Evolutionary conservation across 441 rosid genomes (phyloP).

Genomic region (Erodium moschatum): DNA sequence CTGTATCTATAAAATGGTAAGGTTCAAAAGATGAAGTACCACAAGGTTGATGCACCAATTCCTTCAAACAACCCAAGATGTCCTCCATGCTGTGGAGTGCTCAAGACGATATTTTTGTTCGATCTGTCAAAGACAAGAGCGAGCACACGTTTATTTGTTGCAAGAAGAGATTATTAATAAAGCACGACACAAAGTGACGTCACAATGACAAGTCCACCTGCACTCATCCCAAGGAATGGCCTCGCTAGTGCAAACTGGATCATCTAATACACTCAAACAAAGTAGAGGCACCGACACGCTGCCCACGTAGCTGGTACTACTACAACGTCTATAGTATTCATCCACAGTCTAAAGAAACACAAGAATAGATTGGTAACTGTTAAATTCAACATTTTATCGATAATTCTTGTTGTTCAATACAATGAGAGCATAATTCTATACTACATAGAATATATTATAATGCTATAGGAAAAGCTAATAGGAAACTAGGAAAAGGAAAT

Average conservation of each 20-base stretch:
- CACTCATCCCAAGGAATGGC: constrained; percentile 28
- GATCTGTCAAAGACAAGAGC: constrained; percentile 11
- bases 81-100: constrained; percentile 22
- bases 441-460: too few species aligned
- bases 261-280: constrained; percentile 23
- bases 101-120: constrained; percentile 22
- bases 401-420: too few species aligned
- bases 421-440: too few species aligned
- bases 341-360: constrained; percentile 18
- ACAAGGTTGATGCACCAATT: constrained; percentile 18
- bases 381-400: neutral
- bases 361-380: neutral
- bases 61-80: constrained; percentile 27
- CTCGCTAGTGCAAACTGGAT: constrained; percentile 24
- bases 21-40: constrained; percentile 10
- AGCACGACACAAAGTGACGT: too few species aligned
- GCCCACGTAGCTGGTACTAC: constrained; percentile 23
- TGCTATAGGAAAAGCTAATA: too few species aligned
- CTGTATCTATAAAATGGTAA: too few species aligned
- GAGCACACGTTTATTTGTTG: neutral
- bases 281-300: constrained; percentile 24
- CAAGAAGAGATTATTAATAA: neutral
- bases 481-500: too few species aligned
- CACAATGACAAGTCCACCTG: constrained; percentile 11
- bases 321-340: constrained; percentile 21